These are phyloP conservation scores for Claviceps africana DNA, from an alignment of 2,329 filamentous ascomycete genomes.

Conservation along the genomic window DNA sequence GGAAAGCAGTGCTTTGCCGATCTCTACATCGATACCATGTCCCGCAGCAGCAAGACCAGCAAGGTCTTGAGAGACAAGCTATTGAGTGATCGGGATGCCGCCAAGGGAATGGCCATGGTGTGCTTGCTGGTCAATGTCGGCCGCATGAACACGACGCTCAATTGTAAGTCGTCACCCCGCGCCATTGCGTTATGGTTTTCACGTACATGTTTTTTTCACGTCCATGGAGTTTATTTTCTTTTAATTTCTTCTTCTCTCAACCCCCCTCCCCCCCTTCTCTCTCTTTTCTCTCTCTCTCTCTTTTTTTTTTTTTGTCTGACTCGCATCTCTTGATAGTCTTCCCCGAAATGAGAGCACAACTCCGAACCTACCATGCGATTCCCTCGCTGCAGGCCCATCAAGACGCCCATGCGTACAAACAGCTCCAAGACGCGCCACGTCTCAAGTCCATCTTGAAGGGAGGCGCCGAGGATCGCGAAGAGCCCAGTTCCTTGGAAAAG, in stretches of 20 bases:
- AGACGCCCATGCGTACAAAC: conserved; percentile 92
- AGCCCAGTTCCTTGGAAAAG: conserved; percentile 72
- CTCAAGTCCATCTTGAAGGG: conserved; percentile 96
- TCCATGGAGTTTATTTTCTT: too few relatives aligned
- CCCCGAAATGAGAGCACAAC: conserved; percentile 94
- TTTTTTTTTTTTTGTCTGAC: neutral
- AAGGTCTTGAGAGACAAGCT: conserved; percentile 97
- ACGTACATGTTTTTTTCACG: too few relatives aligned
- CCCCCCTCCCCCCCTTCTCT: too few relatives aligned
- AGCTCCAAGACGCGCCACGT: conserved; percentile 88
- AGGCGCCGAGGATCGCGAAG: conserved; percentile 75
- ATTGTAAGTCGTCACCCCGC: conserved; percentile 48
- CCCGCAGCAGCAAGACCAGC: conserved; percentile 95
- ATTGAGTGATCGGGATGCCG: conserved; percentile 77
- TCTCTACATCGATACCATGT: conserved; percentile 97
- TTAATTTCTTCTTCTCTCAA: too few relatives aligned
- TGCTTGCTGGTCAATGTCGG: conserved; percentile 94
- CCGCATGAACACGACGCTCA: conserved; percentile 96
- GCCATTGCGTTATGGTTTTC: neutral
- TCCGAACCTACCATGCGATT: conserved; percentile 95
- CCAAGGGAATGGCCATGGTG: conserved; percentile 98
- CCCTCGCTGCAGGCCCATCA: conserved; percentile 90
- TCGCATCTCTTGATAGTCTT: conserved; percentile 52
- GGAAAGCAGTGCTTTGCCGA: conserved; percentile 76
- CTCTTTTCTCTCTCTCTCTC: too few relatives aligned